Percentiles rank a stretch among this genome's conserved stretches.
Evolutionary conservation across 371 early-diverging fungal species (phyloP).

Genomic region (Circinella umbellata): DNA sequence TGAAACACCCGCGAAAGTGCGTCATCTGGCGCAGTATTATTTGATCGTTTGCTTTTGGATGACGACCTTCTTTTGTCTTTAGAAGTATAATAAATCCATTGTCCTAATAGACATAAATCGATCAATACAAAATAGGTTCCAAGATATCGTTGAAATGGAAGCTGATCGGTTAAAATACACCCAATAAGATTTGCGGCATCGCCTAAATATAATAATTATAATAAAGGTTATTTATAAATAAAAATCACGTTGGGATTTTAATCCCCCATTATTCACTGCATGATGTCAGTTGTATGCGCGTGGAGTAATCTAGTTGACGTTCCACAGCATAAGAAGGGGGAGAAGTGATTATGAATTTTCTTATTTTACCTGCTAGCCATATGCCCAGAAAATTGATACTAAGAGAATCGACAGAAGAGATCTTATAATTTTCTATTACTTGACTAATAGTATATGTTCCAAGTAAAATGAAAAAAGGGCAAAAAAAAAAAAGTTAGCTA

Average conservation of each 20-base stretch:
- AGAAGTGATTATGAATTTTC: no score
- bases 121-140: slow-evolving; percentile 51
- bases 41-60: slow-evolving; percentile 11
- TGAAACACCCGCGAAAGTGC: slow-evolving; percentile 30
- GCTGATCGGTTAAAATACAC: slow-evolving; percentile 71
- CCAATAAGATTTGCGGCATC: slow-evolving; percentile 75
- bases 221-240: no score
- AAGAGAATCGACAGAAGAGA: slow-evolving; percentile 60
- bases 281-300: no score
- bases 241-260: neutral
- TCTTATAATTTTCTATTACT: slow-evolving; percentile 66
- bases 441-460: slow-evolving; percentile 37
- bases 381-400: slow-evolving; percentile 64
- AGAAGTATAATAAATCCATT: slow-evolving; percentile 45
- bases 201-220: slow-evolving; percentile 38
- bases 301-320: no score
- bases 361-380: slow-evolving; percentile 65
- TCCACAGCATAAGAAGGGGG: no score
- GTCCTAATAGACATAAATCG: slow-evolving; percentile 40
- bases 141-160: slow-evolving; percentile 73
- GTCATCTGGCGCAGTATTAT: slow-evolving; percentile 2
- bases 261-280: neutral
- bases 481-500: neutral
- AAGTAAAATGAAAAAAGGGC: neutral
- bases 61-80: slow-evolving; percentile 15